Conservation (phyloP, 2,329 filamentous ascomycete species). For the Fusarium avenaceum region DNA sequence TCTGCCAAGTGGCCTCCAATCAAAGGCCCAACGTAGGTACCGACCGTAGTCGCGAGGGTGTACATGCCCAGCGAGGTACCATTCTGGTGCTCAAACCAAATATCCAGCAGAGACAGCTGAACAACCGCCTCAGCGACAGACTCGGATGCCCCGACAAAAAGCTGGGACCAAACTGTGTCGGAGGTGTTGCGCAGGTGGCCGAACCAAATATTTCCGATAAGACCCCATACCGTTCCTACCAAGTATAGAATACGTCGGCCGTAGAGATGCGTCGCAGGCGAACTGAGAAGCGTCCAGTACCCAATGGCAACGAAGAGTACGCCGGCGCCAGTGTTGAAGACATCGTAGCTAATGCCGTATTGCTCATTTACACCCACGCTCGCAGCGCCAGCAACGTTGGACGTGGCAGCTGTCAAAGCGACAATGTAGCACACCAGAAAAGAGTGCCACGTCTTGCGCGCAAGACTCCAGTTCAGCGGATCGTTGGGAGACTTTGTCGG, state of each 20-base stretch:
- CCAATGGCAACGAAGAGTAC: slow-evolving; percentile 69
- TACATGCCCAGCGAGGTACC: slow-evolving; percentile 68
- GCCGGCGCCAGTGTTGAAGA: slow-evolving; percentile 69
- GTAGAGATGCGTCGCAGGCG: slow-evolving; percentile 67
- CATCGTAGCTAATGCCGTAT: slow-evolving; percentile 64
- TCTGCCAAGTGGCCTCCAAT: slow-evolving; percentile 65
- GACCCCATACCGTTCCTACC: slow-evolving; percentile 62
- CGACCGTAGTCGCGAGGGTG: slow-evolving; percentile 67
- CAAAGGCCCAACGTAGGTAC: slow-evolving; percentile 68
- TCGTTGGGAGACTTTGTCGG: slow-evolving; percentile 67
- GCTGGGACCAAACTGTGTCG: slow-evolving; percentile 67
- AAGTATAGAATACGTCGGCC: slow-evolving; percentile 68
- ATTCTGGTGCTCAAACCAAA: slow-evolving; percentile 70
- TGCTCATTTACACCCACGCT: slow-evolving; percentile 64
- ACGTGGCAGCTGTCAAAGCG: slow-evolving; percentile 67
- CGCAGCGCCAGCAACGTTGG: slow-evolving; percentile 68
- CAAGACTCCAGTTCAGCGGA: slow-evolving; percentile 64
- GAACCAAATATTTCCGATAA: slow-evolving; percentile 68
- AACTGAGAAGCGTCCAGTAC: slow-evolving; percentile 67
- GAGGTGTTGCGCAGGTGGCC: slow-evolving; percentile 58
- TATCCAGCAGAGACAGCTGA: slow-evolving; percentile 68
- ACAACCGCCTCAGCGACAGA: slow-evolving; percentile 68
- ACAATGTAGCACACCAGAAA: slow-evolving; percentile 66
- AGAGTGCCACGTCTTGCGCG: slow-evolving; percentile 65
- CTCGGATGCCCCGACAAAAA: slow-evolving; percentile 70